Conservation (phyloP, 2,329 filamentous ascomycete genomes). For the Leptographium radiaticola region DNA sequence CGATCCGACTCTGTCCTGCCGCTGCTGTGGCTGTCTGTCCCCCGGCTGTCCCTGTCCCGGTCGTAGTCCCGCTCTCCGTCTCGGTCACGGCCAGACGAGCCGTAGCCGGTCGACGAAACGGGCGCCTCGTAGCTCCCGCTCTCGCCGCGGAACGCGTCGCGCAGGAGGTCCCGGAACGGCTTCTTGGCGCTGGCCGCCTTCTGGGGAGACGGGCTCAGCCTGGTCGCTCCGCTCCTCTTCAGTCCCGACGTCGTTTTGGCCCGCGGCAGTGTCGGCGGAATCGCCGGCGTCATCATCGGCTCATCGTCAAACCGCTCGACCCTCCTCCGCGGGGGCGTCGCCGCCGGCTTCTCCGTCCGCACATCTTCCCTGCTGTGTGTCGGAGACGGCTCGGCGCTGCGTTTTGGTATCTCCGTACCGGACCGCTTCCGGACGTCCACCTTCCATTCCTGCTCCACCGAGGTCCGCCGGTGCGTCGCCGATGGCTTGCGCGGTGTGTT, state of each 20-base stretch:
- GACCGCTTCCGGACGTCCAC: constrained; percentile 10
- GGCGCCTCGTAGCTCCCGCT: constrained; percentile 34
- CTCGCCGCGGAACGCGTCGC: constrained; percentile 50
- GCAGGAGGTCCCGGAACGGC: constrained; percentile 43
- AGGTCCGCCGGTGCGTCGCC: constrained; percentile 18
- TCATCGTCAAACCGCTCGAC: constrained; percentile 14
- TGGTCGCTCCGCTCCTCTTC: constrained; percentile 43
- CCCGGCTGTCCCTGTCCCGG: neutral
- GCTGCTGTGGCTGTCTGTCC: constrained; percentile 5
- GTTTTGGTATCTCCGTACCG: constrained; percentile 7
- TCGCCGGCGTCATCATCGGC: constrained; percentile 18
- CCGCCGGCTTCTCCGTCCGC: constrained; percentile 4
- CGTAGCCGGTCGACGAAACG: constrained; percentile 31
- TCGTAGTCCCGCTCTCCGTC: neutral
- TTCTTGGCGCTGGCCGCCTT: constrained; percentile 30
- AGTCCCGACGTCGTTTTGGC: constrained; percentile 20
- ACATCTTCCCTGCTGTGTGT: constrained; percentile 2
- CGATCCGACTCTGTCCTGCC: constrained; percentile 13
- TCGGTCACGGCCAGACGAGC: constrained; percentile 1
- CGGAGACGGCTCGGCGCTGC: neutral
- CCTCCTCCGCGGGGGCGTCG: constrained; percentile 11
- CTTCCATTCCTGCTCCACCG: constrained; percentile 23
- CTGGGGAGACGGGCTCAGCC: constrained; percentile 32
- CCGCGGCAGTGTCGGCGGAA: constrained; percentile 7
- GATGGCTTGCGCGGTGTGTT: constrained; percentile 2